Evolutionary conservation across 176 grass and related monocot genomes (phyloP), one percentile per base, ranked within the genome.

Genomic region (Eremochloa ophiuroides): DNA sequence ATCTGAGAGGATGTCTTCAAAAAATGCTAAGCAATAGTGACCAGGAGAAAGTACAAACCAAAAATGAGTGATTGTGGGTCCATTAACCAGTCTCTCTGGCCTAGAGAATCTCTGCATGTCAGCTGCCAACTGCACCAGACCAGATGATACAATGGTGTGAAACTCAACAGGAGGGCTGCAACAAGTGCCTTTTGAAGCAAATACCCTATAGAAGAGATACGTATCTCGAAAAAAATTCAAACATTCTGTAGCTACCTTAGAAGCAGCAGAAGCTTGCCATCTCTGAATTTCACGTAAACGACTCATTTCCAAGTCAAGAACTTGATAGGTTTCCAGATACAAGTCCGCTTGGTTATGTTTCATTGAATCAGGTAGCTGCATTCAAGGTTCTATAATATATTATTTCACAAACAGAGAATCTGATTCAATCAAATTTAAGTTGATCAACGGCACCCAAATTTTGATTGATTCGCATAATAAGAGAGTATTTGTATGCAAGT

Each of bases 221-320:
- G 60, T 65, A 75, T 74, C 27, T 48, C 23, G 20, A 75, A 83
- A 5, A 34, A 75, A 80, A n/a, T n/a, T 34, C 48, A 44, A 83
- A 83, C n/a, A 77, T 30, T 59, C 30, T 67, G 20, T 51, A 62
- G 38, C 13, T 64, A 98, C 95, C 93, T 98, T 98, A 44, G 95
- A 93, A 87, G 95, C 95, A 85, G 95, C 86, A 80, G 95, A 98
- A 78, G 92, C 88, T 93, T 98, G 95, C 95, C 95, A 98, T 86
- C 95, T 91, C 84, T 98, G 95, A 87, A 98, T 98, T 94, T 98
- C 95, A 66, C 95, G 90, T 83, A 98, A 83, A 69, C 92, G 95
- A 48, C 95, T 98, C 95, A 98, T 98, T 85, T 98, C 95, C 86
- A 88, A 77, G 86, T 98, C 95, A 72, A 98, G 82, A 80, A 98